Percentiles rank a stretch among this genome's conserved stretches.
phyloP scores from a whole-genome alignment of 805 yeast genomes.

The Lachancea sp. region DNA sequence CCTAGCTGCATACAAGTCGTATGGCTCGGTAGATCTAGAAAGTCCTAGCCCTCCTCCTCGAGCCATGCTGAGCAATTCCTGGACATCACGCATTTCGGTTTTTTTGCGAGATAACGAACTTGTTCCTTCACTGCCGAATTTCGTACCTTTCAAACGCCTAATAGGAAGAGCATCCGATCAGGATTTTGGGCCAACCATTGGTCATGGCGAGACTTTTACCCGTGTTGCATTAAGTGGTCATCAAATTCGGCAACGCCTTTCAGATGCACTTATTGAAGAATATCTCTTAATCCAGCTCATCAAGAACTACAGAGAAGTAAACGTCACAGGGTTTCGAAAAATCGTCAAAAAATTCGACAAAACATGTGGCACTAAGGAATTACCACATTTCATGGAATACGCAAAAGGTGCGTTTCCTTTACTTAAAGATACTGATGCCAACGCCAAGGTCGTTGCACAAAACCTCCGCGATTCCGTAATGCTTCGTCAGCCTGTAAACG shows the following conservation, averaged over 20 bases:
- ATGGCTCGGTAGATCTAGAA: constrained; percentile 3
- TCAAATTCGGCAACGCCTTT: constrained; percentile 19
- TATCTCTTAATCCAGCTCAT: constrained; percentile 30
- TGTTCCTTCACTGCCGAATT: constrained; percentile 30
- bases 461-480: constrained; percentile 19
- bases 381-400: constrained; percentile 23
- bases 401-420: constrained; percentile 23
- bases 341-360: constrained; percentile 89
- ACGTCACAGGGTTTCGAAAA: constrained; percentile 84
- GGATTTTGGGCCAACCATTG: neutral
- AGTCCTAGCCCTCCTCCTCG: neutral
- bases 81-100: neutral
- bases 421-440: constrained; percentile 26
- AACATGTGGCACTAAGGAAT: constrained; percentile 25
- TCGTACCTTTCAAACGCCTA: constrained; percentile 4
- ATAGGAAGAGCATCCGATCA: neutral
- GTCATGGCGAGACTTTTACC: constrained; percentile 11
- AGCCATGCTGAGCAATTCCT: neutral
- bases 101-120: constrained; percentile 15
- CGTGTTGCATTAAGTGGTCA: constrained; percentile 11
- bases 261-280: constrained; percentile 30
- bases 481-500: constrained; percentile 13
- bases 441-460: constrained; percentile 23
- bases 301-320: constrained; percentile 54
- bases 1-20: neutral